phyloP scores from a whole-genome alignment of 225 moss, liverwort and hornwort genomes.

The Antitrichia curtipendula region DNA sequence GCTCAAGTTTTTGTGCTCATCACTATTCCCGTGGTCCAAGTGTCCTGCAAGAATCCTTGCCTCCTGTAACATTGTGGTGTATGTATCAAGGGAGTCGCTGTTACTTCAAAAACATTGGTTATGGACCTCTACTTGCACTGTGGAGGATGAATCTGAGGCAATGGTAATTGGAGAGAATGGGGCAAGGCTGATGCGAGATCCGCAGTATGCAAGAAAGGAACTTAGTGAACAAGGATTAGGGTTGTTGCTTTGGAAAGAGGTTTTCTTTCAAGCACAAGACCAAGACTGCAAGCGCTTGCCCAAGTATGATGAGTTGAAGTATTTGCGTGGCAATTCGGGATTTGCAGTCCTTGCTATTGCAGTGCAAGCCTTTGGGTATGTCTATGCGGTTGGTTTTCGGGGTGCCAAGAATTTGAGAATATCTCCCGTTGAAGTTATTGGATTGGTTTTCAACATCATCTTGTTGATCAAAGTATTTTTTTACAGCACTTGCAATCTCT shows the following conservation, averaged over 20 bases:
- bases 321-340: background rate
- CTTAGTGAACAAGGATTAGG: rapidly evolving
- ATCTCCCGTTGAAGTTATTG: background rate
- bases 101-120: background rate
- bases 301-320: background rate
- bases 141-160: background rate
- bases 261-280: rapidly evolving
- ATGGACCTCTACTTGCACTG: rapidly evolving
- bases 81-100: background rate
- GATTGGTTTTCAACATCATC: background rate
- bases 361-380: background rate
- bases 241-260: background rate
- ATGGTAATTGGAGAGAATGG: background rate
- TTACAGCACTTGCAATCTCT: background rate
- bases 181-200: background rate
- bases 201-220: rapidly evolving
- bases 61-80: background rate
- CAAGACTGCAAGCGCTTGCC: background rate
- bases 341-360: background rate
- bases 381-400: background rate
- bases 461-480: background rate
- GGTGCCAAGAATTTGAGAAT: rapidly evolving
- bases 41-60: no score
- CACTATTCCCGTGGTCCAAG: background rate
- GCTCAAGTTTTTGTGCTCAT: background rate